Evolutionary conservation across 2,329 filamentous ascomycete species (phyloP), one percentile per base, ranked within the genome.

Genomic region (Byssochlamys sp.): DNA sequence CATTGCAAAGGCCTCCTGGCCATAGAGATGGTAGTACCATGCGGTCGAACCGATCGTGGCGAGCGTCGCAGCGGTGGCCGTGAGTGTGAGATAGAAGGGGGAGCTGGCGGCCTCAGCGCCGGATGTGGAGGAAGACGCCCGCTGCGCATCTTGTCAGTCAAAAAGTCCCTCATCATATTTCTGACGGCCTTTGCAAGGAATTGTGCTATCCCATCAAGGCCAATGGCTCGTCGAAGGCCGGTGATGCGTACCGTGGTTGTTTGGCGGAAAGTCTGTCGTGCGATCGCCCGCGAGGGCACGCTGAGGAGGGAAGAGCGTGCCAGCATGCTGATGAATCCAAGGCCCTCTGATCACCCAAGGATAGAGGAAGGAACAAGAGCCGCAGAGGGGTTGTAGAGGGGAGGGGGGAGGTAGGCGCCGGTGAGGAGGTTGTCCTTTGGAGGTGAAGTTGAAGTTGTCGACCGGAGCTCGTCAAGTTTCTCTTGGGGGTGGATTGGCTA

Each of bases 11-110:
- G 89, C 88, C 69, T 88, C 86, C 69, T 89, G 85, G 71, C 91
- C 94, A 78, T 95, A 97, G 68, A 95, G 86, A 78, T 96, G 90
- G 77, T 92, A 95, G 81, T 96, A 97, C 91, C 91, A 97, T 68
- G 90, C 91, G 71, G 92, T 86, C 66, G 92, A 92, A 69, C 91
- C 91, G 77, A 90, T 81, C 69, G 92, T 90, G 72, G 91, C 83
- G 69, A 88, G 85, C 68, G 91, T 96, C 68, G 94, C 91, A 73
- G 89, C 89, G 70, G 85, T 84, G 72, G 90, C 90, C 73, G 91
- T 88, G 69, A 91, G 81, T 78, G 92, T 96, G 76, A 94, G 82
- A 78, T 87, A 86, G 77, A 89, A 86, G 69, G 88, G 82, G 69
- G 89, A 87, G 72, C 87, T 84, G 74, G 85, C 81, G 75, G 84